Evolutionary conservation across 352 stramenopile genomes (phyloP), one percentile per base, ranked within the genome.

Genomic region (Phytophthora sansomeana): DNA sequence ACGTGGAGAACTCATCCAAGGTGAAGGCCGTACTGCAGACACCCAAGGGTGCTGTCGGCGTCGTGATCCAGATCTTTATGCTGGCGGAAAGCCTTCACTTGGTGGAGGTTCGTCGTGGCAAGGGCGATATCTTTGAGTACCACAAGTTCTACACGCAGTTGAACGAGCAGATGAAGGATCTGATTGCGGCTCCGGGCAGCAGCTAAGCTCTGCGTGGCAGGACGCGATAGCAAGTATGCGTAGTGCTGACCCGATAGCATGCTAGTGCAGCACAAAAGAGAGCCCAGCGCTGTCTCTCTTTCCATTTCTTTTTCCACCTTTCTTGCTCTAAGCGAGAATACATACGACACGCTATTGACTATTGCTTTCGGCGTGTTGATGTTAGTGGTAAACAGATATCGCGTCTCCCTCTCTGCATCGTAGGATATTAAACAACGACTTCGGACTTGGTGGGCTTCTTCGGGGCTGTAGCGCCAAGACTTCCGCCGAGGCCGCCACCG

Each of bases 81-180:
- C 83, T 96, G 17, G 87, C 87, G 17, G 87, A 95, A 33, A 91
- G 73, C 57, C 77, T 96, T 16, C 85, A 95, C 54, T 68, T 97
- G n/a, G 86, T 96, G 17, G 86, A 97, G 65, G 88, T 97, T 70
- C 86, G 87, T 66, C 88, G 87, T 63, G 90, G 87, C 53, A 97
- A 96, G 77, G 90, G 90, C 39, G 89, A 97, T 68, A 95, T 96
- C 59, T 95, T 97, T 50, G 90, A 95, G 76, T 96, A 95, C 76
- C 81, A 94, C 84, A 95, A 95, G 79, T 94, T 95, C 57, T 95
- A 94, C 83, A 89, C 85, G 71, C 86, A 93, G 75, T 74, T 96
- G 63, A 94, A 90, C 69, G 86, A 95, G 62, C 85, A 93, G 69
- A 85, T 96, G 74, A 90, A 93, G 72, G 87, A 95, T 65, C 68